Evolutionary conservation across 352 stramenopile genomes (phyloP).

Genomic region (Peronospora belbahrii): DNA sequence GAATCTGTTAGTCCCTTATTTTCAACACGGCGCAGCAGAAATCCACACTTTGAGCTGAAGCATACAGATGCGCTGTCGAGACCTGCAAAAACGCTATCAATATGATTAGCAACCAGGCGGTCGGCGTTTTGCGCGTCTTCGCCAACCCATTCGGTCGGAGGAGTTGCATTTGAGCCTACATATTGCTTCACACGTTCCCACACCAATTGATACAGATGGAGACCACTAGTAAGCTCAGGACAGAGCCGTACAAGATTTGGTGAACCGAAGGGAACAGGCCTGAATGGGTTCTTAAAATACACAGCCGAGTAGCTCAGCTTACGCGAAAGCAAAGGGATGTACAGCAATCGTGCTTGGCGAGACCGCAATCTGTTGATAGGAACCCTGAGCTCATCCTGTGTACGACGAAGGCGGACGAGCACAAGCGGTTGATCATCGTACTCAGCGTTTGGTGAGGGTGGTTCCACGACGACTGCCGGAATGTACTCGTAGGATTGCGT

Average conservation of each 20-base stretch:
- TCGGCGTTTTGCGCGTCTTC: constrained; percentile 24
- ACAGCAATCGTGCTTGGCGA: constrained; percentile 63
- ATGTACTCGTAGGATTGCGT: constrained; percentile 69
- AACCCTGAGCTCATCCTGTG: constrained; percentile 72
- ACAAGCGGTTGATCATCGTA: constrained; percentile 46
- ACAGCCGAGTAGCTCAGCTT: constrained; percentile 84
- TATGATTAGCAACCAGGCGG: constrained; percentile 50
- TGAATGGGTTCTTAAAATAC: constrained; percentile 88
- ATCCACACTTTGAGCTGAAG: constrained; percentile 55
- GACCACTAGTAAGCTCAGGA: constrained; percentile 71
- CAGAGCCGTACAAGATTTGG: constrained; percentile 82
- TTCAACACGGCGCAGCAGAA: constrained; percentile 74
- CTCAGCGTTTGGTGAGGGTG: constrained; percentile 17
- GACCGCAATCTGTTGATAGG: constrained; percentile 54
- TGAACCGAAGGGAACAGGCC: constrained; percentile 75
- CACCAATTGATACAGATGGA: constrained; percentile 74
- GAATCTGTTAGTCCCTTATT: constrained; percentile 80
- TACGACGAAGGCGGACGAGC: constrained; percentile 51
- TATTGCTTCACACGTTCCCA: constrained; percentile 82
- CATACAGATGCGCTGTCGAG: constrained; percentile 22
- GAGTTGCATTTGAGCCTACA: constrained; percentile 30
- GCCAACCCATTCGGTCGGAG: constrained; percentile 34
- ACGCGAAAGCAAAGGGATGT: constrained; percentile 72
- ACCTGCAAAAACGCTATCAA: constrained; percentile 76
- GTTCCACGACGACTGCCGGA: constrained; percentile 53